Evolutionary conservation across 495 filamentous ascomycete genomes (phyloP).

Genomic region (Neurospora sp.): DNA sequence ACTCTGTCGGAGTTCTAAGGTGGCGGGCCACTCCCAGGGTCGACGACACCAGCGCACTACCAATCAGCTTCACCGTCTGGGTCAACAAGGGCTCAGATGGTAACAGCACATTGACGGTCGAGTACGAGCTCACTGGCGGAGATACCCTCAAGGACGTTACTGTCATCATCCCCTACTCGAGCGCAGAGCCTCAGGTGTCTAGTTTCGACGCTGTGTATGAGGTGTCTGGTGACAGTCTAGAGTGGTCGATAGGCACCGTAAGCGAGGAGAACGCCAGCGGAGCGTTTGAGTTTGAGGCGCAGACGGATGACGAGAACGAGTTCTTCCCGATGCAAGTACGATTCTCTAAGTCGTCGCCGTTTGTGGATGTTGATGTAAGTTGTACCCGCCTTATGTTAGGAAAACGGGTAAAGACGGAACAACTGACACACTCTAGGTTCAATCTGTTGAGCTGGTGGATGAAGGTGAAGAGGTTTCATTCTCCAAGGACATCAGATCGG

Average conservation of each 20-base stretch:
- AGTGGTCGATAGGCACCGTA: conserved; percentile 82
- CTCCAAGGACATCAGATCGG: conserved; percentile 79
- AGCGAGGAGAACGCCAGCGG: conserved; percentile 72
- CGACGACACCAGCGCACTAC: conserved; percentile 63
- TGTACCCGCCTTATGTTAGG: background rate
- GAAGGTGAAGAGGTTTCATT: conserved; percentile 76
- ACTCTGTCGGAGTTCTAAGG: conserved; percentile 75
- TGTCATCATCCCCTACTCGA: conserved; percentile 75
- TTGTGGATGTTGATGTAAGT: conserved; percentile 84
- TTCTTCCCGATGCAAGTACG: conserved; percentile 95
- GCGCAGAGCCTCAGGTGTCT: conserved; percentile 75
- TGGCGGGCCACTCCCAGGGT: conserved; percentile 72
- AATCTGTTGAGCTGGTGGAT: conserved; percentile 61
- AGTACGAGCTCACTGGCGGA: conserved; percentile 81
- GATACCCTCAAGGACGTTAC: conserved; percentile 69
- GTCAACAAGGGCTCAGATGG: conserved; percentile 73
- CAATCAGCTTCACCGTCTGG: conserved; percentile 94
- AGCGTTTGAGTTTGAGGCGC: conserved; percentile 87
- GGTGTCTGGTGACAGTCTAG: conserved; percentile 82
- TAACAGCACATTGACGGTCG: conserved; percentile 76
- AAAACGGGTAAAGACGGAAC: background rate
- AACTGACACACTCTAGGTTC: conserved; percentile 44
- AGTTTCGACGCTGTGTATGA: conserved; percentile 92
- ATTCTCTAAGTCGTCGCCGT: conserved; percentile 78
- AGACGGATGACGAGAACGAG: conserved; percentile 72